Base-by-base conservation (phyloP, 1,284 basidiomycete species). In the Sporisorium sorghi region DNA sequence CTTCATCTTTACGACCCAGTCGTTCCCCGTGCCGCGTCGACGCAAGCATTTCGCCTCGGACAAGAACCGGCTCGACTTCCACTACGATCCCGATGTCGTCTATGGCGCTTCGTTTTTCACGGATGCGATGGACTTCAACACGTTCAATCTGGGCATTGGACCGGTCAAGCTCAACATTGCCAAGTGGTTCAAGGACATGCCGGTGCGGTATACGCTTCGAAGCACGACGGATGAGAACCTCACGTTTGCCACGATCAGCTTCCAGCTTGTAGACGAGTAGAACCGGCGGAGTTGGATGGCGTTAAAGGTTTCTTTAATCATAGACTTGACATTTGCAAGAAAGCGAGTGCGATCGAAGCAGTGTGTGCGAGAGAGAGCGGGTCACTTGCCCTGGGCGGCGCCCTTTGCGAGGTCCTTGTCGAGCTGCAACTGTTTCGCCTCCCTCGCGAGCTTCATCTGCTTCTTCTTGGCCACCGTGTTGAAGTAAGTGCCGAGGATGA, bases 131-230 rank as follows among this genome's bases (percentile, higher is more conserved):
- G 82, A 81, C 68, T 78, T 81, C 37, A 80, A 78, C 52, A 82
- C 81, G 11, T 80, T 83, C 58, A 73, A 78, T 33, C 58, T 83
- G 23, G 56, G 58, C 23, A 75, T 83, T 19, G 81, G 81, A 5
- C 81, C 81, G 0, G 81, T 83, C 26, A 66, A 61, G 49, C 40
- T 83, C 39, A 81, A 81, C 54, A 43, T 83, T 5, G 55, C 57
- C 2, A 66, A 60, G 21, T 83, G 65, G 58, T 83, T 83, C 65
- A 64, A 58, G 15, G 80, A 85, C 33, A 86, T 86, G 86, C 86
- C 86, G 1, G 83, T 86, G 15, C 73, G 86, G 5, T 86, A 86
- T 64, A 85, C 85, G 5, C 76, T 86, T 1, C 69, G 85, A 14
- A 83, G 81, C 14, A 84, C 83, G 2, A 50, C 60, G 14, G 76